These are phyloP conservation scores for Pleurotus cornucopiae DNA, from an alignment of 768 basidiomycete genomes.

Conservation along the genomic window DNA sequence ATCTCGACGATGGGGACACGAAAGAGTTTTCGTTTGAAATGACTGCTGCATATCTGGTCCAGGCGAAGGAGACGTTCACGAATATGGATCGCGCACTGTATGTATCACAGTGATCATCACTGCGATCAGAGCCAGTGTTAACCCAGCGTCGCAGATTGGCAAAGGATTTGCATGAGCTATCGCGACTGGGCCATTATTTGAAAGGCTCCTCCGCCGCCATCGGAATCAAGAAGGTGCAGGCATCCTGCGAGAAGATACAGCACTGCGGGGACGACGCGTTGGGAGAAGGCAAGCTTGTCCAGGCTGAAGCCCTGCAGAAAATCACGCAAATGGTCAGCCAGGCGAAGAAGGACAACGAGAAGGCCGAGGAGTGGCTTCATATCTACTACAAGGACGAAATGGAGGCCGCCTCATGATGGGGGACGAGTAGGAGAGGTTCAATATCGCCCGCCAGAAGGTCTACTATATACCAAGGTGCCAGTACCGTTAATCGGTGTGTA, in stretches of 20 bases:
- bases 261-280: slow-evolving; percentile 77
- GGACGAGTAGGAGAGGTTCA: neutral
- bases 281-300: slow-evolving; percentile 31
- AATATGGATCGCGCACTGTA: slow-evolving; percentile 80
- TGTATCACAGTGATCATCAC: slow-evolving; percentile 26
- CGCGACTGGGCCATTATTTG: slow-evolving; percentile 85
- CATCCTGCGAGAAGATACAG: slow-evolving; percentile 88
- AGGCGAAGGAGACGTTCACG: slow-evolving; percentile 72
- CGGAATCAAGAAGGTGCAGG: slow-evolving; percentile 78
- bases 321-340: slow-evolving; percentile 53
- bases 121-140: neutral
- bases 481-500: neutral
- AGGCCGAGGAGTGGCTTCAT: slow-evolving; percentile 62
- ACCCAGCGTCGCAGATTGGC: slow-evolving; percentile 33
- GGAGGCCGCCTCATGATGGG: neutral
- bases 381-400: slow-evolving; percentile 2
- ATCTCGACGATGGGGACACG: slow-evolving; percentile 83
- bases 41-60: slow-evolving; percentile 75
- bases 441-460: neutral
- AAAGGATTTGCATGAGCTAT: slow-evolving; percentile 63
- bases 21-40: slow-evolving; percentile 77
- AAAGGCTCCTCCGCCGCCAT: slow-evolving; percentile 97
- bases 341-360: slow-evolving; percentile 65
- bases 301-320: slow-evolving; percentile 48
- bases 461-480: neutral